These are phyloP conservation scores for Ganoderma lingzhi DNA, from an alignment of 1,284 basidiomycete species.

Conservation along the genomic window DNA sequence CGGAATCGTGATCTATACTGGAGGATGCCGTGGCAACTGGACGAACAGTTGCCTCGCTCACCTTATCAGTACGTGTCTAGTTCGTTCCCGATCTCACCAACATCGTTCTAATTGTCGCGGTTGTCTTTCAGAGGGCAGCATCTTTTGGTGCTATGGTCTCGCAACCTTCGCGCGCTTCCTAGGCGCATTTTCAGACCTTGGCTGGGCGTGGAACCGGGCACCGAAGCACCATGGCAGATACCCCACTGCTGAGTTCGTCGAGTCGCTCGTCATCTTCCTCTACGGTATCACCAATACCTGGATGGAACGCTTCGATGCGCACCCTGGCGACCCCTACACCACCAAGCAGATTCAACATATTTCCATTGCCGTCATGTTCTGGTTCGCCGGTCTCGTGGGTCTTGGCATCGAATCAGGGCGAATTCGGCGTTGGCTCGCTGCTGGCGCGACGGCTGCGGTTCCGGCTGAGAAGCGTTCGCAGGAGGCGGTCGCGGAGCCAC, in stretches of 20 bases:
- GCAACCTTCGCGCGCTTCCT: slow-evolving; percentile 92
- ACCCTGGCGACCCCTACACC: slow-evolving; percentile 85
- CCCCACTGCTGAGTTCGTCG: slow-evolving; percentile 87
- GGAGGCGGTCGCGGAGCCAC: slow-evolving; percentile 65
- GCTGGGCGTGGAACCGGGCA: slow-evolving; percentile 95
- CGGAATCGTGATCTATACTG: slow-evolving; percentile 83
- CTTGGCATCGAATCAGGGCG: slow-evolving; percentile 88
- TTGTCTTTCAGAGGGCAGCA: slow-evolving; percentile 72
- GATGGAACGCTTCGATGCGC: slow-evolving; percentile 94
- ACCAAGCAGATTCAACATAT: slow-evolving; percentile 97
- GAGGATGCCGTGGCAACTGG: slow-evolving; percentile 81
- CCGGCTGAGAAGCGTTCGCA: slow-evolving; percentile 44
- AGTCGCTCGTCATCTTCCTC: slow-evolving; percentile 87
- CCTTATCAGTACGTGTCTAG: slow-evolving; percentile 79
- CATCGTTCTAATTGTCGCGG: not conserved
- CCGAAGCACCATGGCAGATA: slow-evolving; percentile 50
- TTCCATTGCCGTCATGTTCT: slow-evolving; percentile 96
- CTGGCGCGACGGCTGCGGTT: slow-evolving; percentile 58
- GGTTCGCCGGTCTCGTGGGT: slow-evolving; percentile 91
- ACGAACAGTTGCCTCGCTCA: slow-evolving; percentile 91
- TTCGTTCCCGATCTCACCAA: too few relatives aligned
- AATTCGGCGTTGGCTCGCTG: slow-evolving; percentile 75
- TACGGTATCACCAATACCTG: slow-evolving; percentile 95
- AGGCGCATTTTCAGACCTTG: slow-evolving; percentile 87
- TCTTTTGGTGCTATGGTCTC: slow-evolving; percentile 93